Evolutionary conservation across 805 yeast species (phyloP), one percentile per base, ranked within the genome.

Genomic region (Lipomyces chichibuensis): DNA sequence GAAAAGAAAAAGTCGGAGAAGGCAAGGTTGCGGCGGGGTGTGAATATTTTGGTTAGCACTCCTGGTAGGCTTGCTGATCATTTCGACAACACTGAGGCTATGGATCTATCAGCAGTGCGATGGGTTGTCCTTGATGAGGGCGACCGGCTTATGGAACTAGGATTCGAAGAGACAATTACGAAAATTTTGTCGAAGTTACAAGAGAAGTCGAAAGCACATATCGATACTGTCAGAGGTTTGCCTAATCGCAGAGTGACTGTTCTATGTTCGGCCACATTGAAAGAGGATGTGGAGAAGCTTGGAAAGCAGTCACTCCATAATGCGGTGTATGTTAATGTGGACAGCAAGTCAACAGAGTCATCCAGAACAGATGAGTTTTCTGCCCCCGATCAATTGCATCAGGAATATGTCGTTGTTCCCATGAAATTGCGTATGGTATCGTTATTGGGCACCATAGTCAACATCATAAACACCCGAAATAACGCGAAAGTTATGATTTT

Each of bases 61-160:
- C 99, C 99, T 1, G 99, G 99, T 68, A 85, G 99, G 73, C 81
- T 95, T 56, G 90, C 91, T 9, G 99, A 95, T 77, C 99, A 95
- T 81, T 86, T 95, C 69, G 97, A 91, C 70, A 91, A 93, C 77
- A 95, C 99, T 0, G 83, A 84, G 60, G 86, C 88, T 4, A 83
- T 96, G 67, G 89, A 89, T 69, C 78, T 91, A 39, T 82, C 90
- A 2, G 85, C 91, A 62, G 83, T 95, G 49, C 82, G 97, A 74
- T 95, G 92, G 84, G 84, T 94, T n/a, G 88, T 95, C 11, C 77
- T 95, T 70, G 99, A 95, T 80, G 99, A 95, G 82, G 99, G 98
- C 77, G 99, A 95, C 80, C 85, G 93, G 71, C 84, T 95, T 73
- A 91, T 94, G 86, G 99, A 95, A 74, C 82, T 96, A 66, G 99